Base-by-base conservation (phyloP, 805 yeast species). In the Barnettozyma pratensis region DNA sequence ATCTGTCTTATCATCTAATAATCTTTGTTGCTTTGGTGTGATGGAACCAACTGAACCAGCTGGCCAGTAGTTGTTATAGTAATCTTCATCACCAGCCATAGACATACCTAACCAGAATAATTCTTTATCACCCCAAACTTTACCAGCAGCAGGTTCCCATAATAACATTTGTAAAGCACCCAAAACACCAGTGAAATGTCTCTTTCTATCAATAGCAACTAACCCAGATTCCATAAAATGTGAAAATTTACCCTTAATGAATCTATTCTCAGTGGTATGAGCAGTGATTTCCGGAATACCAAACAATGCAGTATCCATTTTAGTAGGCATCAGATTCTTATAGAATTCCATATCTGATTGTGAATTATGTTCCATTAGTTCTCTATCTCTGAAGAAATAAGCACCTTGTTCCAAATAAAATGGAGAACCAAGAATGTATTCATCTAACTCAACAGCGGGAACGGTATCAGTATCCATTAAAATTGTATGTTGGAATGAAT, bases 101-200 rank as follows among this genome's bases (percentile, higher is more conserved):
- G 76, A 72, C 62, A 79, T 68, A 3, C 83, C 83, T 25, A 83
- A 59, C 88, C 88, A 83, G 54, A 80, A 77, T 54, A 81, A 67
- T 57, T 83, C 88, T 52, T 82, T 81, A 54, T 83, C 87, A 19
- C 87, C 87, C 76, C 83, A 81, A 8, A 79, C 70, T 9, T 78
- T 74, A 1, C 74, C 67, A 1, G 70, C 61, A 14, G 72, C 69
- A 9, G 73, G 64, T 36, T 65, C 61, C 64, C 72, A 72, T 19
- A 71, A 54, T 48, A 69, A 70, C 45, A 73, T 46, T 37, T 67
- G 65, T 1, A 68, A 51, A 0, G 79, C 66, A 49, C 75, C 65
- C n/a, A 80, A 51, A 3, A 78, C 60, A 6, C 82, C 78, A 37
- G 66, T 58, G 49, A 79, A 78, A 56, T 81, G 84, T 28, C 66